Evolutionary conservation across 768 basidiomycete species (phyloP), one percentile per base, ranked within the genome.

Genomic region (Phylloporus scabripes): DNA sequence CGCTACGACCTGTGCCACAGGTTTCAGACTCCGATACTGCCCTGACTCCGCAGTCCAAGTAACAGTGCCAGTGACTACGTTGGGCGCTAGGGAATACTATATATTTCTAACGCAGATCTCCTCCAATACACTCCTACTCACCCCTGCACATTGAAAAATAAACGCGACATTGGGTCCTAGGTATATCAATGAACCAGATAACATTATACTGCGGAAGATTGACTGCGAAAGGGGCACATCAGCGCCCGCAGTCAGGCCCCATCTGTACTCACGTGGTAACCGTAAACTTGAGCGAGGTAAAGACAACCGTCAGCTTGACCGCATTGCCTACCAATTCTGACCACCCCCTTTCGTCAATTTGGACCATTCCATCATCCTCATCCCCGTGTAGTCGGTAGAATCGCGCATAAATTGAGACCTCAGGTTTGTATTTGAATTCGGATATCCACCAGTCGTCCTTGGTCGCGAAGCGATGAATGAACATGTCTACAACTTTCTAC

Each of bases 361-460:
- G 20, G n/a, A 66, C 55, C 64, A 66, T 63, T 15, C 60, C 65
- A 0, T 66, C 66, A 45, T 66, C 65, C 6, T 68, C 65, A 7
- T 66, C 65, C 31, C 65, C 65, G 18, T 66, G 65, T 37, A 62
- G 39, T 26, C 65, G 64, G 48, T 57, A 68, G 46, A 66, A 66
- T 18, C 66, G 64, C 32, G 64, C 65, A 40, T 68, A 66, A 23
- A 66, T 62, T n/a, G 66, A 51, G 26, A 66, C 65, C 39, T 66
- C 66, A 5, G 65, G 65, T 45, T 68, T 66, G 23, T 66, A 66
- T 51, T 49, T 58, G 46, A 47, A 62, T 41, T 66, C 65, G 32
- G 65, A 68, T 64, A 66, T 60, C 66, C 66, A 66, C 65, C 65
- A 66, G 20, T 66, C 65, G 41, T 66, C 65, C 37, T 66, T 66